Conservation (phyloP, 2,329 filamentous ascomycete species). For the Lomentospora prolificans region DNA sequence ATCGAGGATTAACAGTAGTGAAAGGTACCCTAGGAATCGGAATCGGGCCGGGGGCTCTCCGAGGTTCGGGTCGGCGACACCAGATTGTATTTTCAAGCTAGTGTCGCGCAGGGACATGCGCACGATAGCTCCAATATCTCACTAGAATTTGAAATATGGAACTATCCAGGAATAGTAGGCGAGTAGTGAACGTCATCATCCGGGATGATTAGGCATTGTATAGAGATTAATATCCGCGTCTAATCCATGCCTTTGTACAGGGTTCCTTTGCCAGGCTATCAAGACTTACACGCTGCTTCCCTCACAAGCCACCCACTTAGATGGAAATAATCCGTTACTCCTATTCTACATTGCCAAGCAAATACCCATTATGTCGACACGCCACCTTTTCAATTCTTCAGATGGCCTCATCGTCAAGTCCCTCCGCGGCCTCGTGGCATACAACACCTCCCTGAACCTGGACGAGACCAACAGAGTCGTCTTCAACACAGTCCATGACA, state of each 20-base stretch:
- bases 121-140: background rate
- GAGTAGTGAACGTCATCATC: background rate
- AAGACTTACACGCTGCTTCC: background rate
- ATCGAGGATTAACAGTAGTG: conserved; percentile 7
- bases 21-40: background rate
- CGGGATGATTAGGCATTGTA: background rate
- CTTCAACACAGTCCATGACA: conserved; percentile 34
- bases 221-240: background rate
- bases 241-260: background rate
- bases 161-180: background rate
- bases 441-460: conserved; percentile 39
- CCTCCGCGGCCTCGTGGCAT: conserved; percentile 40
- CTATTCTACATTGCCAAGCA: background rate
- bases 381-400: conserved; percentile 41
- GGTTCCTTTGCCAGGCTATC: background rate
- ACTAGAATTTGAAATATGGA: background rate
- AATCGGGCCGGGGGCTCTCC: background rate
- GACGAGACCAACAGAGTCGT: conserved; percentile 43
- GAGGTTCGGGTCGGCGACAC: background rate
- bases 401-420: conserved; percentile 37
- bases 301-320: background rate
- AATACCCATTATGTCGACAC: conserved; percentile 34
- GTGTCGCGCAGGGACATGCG: background rate
- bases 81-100: background rate
- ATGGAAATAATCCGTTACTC: background rate